Evolutionary conservation across 352 stramenopile species (phyloP).

Genomic region (Detonula confervacea): DNA sequence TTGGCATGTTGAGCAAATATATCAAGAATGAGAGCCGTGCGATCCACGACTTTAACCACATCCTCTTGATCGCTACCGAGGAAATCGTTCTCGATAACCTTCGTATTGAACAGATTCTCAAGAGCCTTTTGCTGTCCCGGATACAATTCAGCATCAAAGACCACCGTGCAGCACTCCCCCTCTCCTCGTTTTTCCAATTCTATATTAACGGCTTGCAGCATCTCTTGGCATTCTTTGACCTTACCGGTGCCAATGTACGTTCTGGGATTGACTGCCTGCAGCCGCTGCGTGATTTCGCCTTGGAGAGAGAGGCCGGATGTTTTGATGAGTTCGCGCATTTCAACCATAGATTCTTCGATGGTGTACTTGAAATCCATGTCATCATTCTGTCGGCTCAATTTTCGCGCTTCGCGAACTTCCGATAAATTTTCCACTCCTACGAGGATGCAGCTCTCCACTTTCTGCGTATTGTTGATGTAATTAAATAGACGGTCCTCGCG

Average conservation of each 20-base stretch:
- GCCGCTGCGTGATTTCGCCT: conserved; percentile 85
- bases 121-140: conserved; percentile 87
- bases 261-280: conserved; percentile 86
- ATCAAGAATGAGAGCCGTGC: conserved; percentile 89
- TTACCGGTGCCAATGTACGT: conserved; percentile 87
- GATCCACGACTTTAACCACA: conserved; percentile 86
- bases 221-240: conserved; percentile 79
- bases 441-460: conserved; percentile 77
- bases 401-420: conserved; percentile 10
- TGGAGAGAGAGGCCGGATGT: conserved; percentile 85
- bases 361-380: conserved; percentile 69
- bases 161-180: conserved; percentile 75
- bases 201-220: conserved; percentile 67
- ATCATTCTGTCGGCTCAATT: conserved; percentile 2
- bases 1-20: conserved; percentile 90
- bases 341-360: conserved; percentile 87
- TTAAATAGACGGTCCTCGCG: conserved; percentile 78
- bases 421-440: conserved; percentile 80
- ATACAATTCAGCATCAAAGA: conserved; percentile 89
- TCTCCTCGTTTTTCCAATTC: conserved; percentile 15
- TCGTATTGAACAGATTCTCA: conserved; percentile 82
- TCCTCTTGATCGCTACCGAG: conserved; percentile 58
- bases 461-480: conserved; percentile 58
- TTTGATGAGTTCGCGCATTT: conserved; percentile 88
- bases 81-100: conserved; percentile 84